Base-by-base conservation (phyloP, 371 early-diverging fungal species). In the Amoeboaphelidium protococcarum region DNA sequence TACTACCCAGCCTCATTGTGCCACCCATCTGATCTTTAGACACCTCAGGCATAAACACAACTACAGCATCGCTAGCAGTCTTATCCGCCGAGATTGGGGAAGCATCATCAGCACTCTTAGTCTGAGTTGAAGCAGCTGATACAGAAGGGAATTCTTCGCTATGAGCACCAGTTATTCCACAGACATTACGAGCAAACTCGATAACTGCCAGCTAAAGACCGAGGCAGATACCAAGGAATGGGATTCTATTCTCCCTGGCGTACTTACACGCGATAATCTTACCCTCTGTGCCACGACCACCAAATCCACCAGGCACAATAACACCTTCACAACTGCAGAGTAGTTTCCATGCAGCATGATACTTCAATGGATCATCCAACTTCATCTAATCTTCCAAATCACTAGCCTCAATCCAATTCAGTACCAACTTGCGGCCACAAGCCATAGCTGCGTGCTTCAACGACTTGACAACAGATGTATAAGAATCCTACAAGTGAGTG, bases 241-340 rank as follows among this genome's bases (percentile, higher is more conserved):
- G 99, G 27, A 95, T 65, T 54, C 82, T 82, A 66, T 92, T 82
- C 62, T 89, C 87, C 59, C 99, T 82, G 21, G 98, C 98, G 84
- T 87, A 95, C 54, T 86, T 80, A 52, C 81, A 81, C n/a, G 94
- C 96, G 31, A 72, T 58, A 40, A 98, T 73, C 80, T 86, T 99
- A 54, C 96, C 95, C 58, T 95, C 98, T 37, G 80, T 76, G 53
- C 98, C 98, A 58, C 95, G 85, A 47, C 64, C 65, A 46, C 99
- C 99, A 61, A 98, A 99, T 26, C 99, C 99, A 56, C 99, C 99
- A 20, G 99, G 98, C 22, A 98, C 86, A n/a, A 99, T 66, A 46
- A 99, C 82, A 49, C 96, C 98, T 59, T 90, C 42, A 26, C 87
- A 81, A 21, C 75, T 69, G 62, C 81, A 79, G 43, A 95, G 61